These are phyloP conservation scores for Blepharisma stoltei DNA, from an alignment of 73 alveolate species.

Conservation along the genomic window DNA sequence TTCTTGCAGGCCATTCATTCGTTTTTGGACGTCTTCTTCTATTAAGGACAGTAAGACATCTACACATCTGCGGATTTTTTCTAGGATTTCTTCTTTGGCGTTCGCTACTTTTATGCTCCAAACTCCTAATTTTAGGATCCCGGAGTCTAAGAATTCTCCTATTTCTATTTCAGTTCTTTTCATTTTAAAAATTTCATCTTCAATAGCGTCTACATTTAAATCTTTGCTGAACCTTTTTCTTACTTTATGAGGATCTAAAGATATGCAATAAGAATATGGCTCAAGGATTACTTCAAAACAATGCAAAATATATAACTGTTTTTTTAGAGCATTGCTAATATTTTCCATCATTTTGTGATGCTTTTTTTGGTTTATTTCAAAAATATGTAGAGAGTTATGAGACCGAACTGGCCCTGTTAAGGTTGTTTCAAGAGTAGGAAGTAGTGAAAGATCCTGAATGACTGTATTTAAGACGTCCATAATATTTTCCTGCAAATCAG, in stretches of 20 bases:
- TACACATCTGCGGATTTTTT: conserved; percentile 32
- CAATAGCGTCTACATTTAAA: background rate
- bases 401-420: conserved; percentile 13
- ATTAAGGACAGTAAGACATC: conserved; percentile 45
- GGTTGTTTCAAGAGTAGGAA: background rate
- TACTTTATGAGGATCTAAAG: background rate
- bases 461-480: no score
- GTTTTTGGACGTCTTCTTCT: conserved; percentile 36
- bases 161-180: conserved; percentile 4
- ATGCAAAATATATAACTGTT: background rate
- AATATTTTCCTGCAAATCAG: no score
- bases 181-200: conserved; percentile 9
- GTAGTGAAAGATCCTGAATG: no score
- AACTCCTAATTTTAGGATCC: conserved; percentile 33
- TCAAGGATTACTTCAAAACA: background rate
- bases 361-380: conserved; percentile 13
- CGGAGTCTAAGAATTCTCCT: conserved; percentile 3
- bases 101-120: conserved; percentile 37
- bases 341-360: background rate
- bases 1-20: conserved; percentile 36
- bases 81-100: conserved; percentile 34
- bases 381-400: background rate
- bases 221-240: background rate
- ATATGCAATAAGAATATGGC: background rate
- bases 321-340: background rate